phyloP scores from a whole-genome alignment of 2,329 filamentous ascomycete species.

The Biscogniauxia mediterranea region DNA sequence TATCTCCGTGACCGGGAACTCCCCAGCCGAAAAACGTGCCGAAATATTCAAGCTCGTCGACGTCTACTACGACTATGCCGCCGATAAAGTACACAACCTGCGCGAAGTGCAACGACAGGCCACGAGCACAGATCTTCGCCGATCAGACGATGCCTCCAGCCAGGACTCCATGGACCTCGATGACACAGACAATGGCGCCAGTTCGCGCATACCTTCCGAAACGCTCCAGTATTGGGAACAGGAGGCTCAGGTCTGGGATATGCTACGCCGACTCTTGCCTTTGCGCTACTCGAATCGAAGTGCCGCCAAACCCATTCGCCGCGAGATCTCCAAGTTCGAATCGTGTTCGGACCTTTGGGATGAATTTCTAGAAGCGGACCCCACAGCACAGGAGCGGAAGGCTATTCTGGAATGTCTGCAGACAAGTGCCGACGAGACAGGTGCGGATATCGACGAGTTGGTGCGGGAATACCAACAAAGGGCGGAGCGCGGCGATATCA shows the following conservation, averaged over 20 bases:
- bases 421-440: slow-evolving; percentile 63
- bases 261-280: slow-evolving; percentile 73
- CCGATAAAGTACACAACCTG: slow-evolving; percentile 43
- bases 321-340: slow-evolving; percentile 31
- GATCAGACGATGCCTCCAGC: slow-evolving; percentile 34
- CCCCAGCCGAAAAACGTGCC: slow-evolving; percentile 55
- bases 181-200: slow-evolving; percentile 40
- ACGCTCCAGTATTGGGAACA: slow-evolving; percentile 68
- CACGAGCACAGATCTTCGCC: slow-evolving; percentile 29
- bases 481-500: slow-evolving; percentile 76
- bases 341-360: slow-evolving; percentile 50
- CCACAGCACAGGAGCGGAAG: slow-evolving; percentile 73
- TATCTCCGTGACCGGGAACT: slow-evolving; percentile 55
- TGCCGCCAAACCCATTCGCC: slow-evolving; percentile 34
- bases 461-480: slow-evolving; percentile 73
- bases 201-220: slow-evolving; percentile 29
- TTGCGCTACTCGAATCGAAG: slow-evolving; percentile 55
- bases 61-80: slow-evolving; percentile 59
- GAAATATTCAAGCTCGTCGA: slow-evolving; percentile 68
- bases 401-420: slow-evolving; percentile 86
- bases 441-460: slow-evolving; percentile 71
- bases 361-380: slow-evolving; percentile 71
- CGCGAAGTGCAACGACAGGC: slow-evolving; percentile 41
- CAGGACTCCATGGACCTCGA: slow-evolving; percentile 57
- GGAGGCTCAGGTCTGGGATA: slow-evolving; percentile 88